These are phyloP conservation scores for Skeletonema marinoi DNA, from an alignment of 108 stramenopile genomes.

Conservation along the genomic window DNA sequence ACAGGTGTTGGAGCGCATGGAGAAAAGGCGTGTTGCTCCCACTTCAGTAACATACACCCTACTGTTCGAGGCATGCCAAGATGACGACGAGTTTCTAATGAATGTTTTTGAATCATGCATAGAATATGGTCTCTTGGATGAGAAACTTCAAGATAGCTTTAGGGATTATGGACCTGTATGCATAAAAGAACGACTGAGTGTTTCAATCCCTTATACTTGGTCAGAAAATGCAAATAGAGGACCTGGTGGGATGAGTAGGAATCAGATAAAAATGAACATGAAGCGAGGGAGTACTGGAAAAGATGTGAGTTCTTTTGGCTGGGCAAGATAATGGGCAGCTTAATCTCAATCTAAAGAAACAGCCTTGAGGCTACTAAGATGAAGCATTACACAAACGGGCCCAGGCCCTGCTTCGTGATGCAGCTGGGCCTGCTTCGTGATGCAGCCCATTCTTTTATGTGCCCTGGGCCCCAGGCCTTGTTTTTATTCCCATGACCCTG, in stretches of 20 bases:
- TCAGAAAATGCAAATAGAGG: slow-evolving; percentile 10
- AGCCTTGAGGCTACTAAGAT: too few relatives aligned
- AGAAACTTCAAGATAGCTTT: slow-evolving; percentile 10
- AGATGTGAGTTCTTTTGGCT: slow-evolving; percentile 7
- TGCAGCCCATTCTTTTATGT: too few relatives aligned
- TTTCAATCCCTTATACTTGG: background rate
- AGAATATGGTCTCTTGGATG: background rate
- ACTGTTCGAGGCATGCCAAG: background rate
- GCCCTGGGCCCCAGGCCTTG: too few relatives aligned
- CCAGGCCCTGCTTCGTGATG: too few relatives aligned
- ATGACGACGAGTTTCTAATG: slow-evolving; percentile 1
- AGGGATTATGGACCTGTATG: background rate
- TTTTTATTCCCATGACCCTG: too few relatives aligned
- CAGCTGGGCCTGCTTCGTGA: too few relatives aligned
- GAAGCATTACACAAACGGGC: too few relatives aligned
- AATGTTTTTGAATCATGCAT: slow-evolving; percentile 5
- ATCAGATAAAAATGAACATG: background rate
- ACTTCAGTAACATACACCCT: slow-evolving; percentile 4
- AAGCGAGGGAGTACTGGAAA: background rate
- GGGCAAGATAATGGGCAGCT: slow-evolving; percentile 8
- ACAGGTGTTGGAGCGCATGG: slow-evolving; percentile 1
- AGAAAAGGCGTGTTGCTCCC: slow-evolving; percentile 3
- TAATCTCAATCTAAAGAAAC: too few relatives aligned
- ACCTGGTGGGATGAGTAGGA: background rate
- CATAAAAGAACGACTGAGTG: background rate